Evolutionary conservation across 805 yeast genomes (phyloP).

Genomic region (Kluyveromyces siamensis): DNA sequence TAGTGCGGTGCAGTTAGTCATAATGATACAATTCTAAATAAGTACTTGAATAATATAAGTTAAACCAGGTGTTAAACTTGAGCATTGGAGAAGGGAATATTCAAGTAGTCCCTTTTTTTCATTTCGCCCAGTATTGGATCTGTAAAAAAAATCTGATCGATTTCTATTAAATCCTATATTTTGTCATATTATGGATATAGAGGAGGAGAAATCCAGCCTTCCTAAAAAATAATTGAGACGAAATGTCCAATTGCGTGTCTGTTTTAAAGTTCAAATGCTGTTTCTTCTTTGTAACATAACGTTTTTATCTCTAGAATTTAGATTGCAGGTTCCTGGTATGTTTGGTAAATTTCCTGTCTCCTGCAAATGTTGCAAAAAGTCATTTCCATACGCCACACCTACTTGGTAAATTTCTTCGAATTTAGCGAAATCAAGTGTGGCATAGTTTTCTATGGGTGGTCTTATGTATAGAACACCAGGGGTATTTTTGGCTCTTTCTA

Average conservation of each 20-base stretch:
- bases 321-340: slow-evolving; percentile 42
- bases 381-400: slow-evolving; percentile 67
- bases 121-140: too few species aligned
- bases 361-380: slow-evolving; percentile 43
- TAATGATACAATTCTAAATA: not conserved
- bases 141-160: too few species aligned
- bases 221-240: not conserved
- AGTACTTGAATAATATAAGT: not conserved
- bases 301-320: slow-evolving; percentile 13
- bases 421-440: slow-evolving; percentile 84
- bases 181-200: too few species aligned
- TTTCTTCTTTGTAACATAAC: slow-evolving; percentile 46
- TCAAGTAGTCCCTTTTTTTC: too few species aligned
- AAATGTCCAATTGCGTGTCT: not conserved
- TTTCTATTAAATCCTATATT: too few species aligned
- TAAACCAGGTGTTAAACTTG: not conserved
- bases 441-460: slow-evolving; percentile 90
- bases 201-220: too few species aligned
- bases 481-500: slow-evolving; percentile 75
- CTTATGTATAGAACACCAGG: slow-evolving; percentile 82
- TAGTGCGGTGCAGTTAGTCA: not conserved
- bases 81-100: too few species aligned
- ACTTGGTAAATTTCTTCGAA: slow-evolving; percentile 83
- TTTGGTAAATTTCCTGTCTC: slow-evolving; percentile 47
- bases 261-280: slow-evolving; percentile 35